Percentiles rank a stretch among this genome's conserved stretches.
These are phyloP conservation scores for Blepharisma japonicum DNA, from an alignment of 73 alveolate genomes.

Conservation along the genomic window DNA sequence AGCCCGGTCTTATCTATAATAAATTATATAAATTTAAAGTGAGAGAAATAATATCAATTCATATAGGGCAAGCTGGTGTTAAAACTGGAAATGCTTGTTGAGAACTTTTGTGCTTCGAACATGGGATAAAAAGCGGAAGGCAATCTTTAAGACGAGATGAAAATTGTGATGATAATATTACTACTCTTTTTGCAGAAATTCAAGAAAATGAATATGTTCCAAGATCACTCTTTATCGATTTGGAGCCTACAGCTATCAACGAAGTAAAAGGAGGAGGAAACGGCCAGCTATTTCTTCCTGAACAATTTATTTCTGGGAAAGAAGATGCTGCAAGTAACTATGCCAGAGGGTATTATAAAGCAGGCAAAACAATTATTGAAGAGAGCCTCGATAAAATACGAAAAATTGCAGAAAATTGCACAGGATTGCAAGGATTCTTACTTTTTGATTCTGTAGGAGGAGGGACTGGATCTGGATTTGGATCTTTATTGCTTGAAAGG, in stretches of 20 bases:
- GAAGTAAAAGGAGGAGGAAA: slow-evolving; percentile 67
- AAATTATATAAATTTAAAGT: not conserved
- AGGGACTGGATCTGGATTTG: slow-evolving; percentile 88
- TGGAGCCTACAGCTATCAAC: slow-evolving; percentile 65
- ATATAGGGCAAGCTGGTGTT: slow-evolving; percentile 42
- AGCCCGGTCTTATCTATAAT: too few relatives aligned
- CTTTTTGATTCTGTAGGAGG: slow-evolving; percentile 79
- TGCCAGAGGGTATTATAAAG: slow-evolving; percentile 59
- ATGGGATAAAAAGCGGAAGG: slow-evolving; percentile 39
- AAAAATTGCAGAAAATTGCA: slow-evolving; percentile 73
- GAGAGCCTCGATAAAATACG: slow-evolving; percentile 74
- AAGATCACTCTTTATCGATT: slow-evolving; percentile 34
- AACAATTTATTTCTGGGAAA: slow-evolving; percentile 66
- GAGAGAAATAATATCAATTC: slow-evolving; percentile 38
- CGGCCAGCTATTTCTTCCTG: slow-evolving; percentile 63
- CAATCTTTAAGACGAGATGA: not conserved
- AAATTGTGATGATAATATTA: slow-evolving; percentile 26
- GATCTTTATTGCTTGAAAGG: slow-evolving; percentile 70
- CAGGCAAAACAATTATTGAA: slow-evolving; percentile 71
- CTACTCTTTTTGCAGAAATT: slow-evolving; percentile 35
- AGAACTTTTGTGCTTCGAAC: slow-evolving; percentile 37
- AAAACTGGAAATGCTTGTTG: slow-evolving; percentile 40
- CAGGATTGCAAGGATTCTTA: slow-evolving; percentile 80
- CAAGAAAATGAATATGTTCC: slow-evolving; percentile 32
- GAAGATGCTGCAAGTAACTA: slow-evolving; percentile 72